phyloP scores from a whole-genome alignment of 78 protist genomes.

The Dictyostelium intermedium region DNA sequence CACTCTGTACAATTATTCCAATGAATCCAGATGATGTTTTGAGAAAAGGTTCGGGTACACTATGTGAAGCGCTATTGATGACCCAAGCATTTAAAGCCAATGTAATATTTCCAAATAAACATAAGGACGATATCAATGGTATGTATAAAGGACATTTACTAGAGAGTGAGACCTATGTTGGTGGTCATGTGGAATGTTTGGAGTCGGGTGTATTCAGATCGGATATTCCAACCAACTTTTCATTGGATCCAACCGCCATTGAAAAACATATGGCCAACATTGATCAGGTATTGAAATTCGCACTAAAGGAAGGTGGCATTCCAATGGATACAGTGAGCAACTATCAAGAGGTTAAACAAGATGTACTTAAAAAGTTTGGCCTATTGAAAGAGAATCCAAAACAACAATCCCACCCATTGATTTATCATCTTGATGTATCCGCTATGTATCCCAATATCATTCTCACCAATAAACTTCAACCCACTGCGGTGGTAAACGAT shows the following conservation, averaged over 20 bases:
- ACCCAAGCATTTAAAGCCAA: slow-evolving; percentile 87
- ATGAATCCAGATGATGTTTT: slow-evolving; percentile 97
- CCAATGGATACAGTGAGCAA: slow-evolving; percentile 47
- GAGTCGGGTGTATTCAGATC: slow-evolving; percentile 95
- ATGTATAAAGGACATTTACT: slow-evolving; percentile 93
- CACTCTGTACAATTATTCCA: slow-evolving; percentile 99
- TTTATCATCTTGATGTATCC: slow-evolving; percentile 98
- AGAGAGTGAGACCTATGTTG: slow-evolving; percentile 98
- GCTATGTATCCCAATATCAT: slow-evolving; percentile 99
- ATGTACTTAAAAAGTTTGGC: slow-evolving; percentile 57
- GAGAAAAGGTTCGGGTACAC: slow-evolving; percentile 99
- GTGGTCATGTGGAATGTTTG: slow-evolving; percentile 99
- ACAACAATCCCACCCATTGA: slow-evolving; percentile 90
- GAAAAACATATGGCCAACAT: slow-evolving; percentile 73
- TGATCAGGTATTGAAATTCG: slow-evolving; percentile 77
- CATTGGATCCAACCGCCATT: slow-evolving; percentile 67
- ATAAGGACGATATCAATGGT: slow-evolving; percentile 34
- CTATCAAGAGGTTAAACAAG: slow-evolving; percentile 80
- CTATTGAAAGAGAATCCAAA: slow-evolving; percentile 84
- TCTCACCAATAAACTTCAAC: slow-evolving; percentile 99
- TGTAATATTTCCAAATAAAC: slow-evolving; percentile 98
- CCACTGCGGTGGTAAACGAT: slow-evolving; percentile 93
- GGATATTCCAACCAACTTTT: slow-evolving; percentile 90
- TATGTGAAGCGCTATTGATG: slow-evolving; percentile 98
- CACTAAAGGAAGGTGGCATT: slow-evolving; percentile 70